Conservation (phyloP, 805 yeast species). For the Candida multigemmis region DNA sequence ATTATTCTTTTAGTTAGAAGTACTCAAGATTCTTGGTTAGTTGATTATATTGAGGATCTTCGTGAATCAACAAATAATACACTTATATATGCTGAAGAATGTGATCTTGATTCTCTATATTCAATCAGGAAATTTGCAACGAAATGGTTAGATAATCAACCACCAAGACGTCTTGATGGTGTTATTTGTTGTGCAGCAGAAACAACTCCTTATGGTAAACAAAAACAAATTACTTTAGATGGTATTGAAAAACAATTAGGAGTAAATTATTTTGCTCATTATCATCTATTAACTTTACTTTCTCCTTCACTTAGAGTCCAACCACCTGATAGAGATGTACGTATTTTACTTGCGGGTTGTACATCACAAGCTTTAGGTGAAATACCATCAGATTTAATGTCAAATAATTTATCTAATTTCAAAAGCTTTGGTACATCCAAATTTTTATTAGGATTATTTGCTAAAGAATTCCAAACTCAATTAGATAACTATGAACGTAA, state of each 20-base stretch:
- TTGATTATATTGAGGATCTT: constrained; percentile 72
- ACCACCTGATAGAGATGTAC: constrained; percentile 90
- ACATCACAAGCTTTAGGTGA: constrained; percentile 67
- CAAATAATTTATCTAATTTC: constrained; percentile 59
- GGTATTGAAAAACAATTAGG: constrained; percentile 86
- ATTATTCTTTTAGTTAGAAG: constrained; percentile 62
- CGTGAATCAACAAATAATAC: constrained; percentile 62
- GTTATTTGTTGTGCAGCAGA: constrained; percentile 84
- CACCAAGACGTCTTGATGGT: constrained; percentile 89
- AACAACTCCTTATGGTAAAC: constrained; percentile 56
- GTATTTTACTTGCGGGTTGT: constrained; percentile 75
- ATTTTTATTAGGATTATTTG: constrained; percentile 64
- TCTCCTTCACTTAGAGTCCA: constrained; percentile 83
- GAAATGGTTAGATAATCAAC: constrained; percentile 82
- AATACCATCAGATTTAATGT: constrained; percentile 58
- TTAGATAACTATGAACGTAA: constrained; percentile 51
- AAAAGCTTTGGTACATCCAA: constrained; percentile 76
- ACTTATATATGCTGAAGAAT: constrained; percentile 83
- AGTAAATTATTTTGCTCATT: constrained; percentile 73
- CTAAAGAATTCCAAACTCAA: constrained; percentile 67
- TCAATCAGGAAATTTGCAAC: constrained; percentile 88
- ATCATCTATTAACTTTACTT: constrained; percentile 68
- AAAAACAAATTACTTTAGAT: constrained; percentile 62
- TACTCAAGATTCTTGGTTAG: constrained; percentile 59
- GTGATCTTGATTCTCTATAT: constrained; percentile 67